phyloP scores from a whole-genome alignment of 371 early-diverging fungal genomes.

The Rhizopus arrhizus region DNA sequence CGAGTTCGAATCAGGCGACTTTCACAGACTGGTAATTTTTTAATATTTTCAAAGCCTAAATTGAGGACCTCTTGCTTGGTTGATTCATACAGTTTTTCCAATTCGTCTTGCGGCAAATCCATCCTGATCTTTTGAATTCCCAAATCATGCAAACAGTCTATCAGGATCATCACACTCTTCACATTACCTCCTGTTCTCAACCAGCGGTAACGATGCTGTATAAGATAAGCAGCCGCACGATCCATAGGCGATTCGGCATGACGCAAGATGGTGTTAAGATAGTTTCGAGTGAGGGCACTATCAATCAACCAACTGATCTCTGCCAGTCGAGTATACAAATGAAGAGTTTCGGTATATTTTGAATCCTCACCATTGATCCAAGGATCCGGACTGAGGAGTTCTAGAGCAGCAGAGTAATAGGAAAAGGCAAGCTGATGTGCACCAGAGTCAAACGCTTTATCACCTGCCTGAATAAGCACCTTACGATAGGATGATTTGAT shows the following conservation, averaged over 20 bases:
- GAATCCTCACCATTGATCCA: slow-evolving; percentile 48
- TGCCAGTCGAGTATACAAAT: slow-evolving; percentile 45
- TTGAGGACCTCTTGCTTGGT: slow-evolving; percentile 36
- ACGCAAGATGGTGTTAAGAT: slow-evolving; percentile 32
- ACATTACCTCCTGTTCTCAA: slow-evolving; percentile 29
- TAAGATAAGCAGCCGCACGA: slow-evolving; percentile 48
- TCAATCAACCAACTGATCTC: slow-evolving; percentile 51
- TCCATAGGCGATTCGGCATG: slow-evolving; percentile 48
- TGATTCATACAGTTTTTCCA: slow-evolving; percentile 27
- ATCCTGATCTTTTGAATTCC: slow-evolving; percentile 38
- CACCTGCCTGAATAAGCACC: slow-evolving; percentile 39
- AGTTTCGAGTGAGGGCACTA: slow-evolving; percentile 28
- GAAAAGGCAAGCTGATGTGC: slow-evolving; percentile 45
- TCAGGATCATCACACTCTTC: slow-evolving; percentile 35
- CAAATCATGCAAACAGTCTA: slow-evolving; percentile 43
- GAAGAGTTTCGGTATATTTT: slow-evolving; percentile 44
- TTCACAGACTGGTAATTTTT: slow-evolving; percentile 40
- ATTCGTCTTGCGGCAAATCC: slow-evolving; percentile 27
- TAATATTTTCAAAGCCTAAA: slow-evolving; percentile 36
- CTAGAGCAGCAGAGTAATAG: slow-evolving; percentile 40
- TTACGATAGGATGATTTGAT: slow-evolving; percentile 39
- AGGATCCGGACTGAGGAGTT: slow-evolving; percentile 34
- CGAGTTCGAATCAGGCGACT: slow-evolving; percentile 42
- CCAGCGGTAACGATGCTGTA: slow-evolving; percentile 46
- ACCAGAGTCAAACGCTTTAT: slow-evolving; percentile 48